Evolutionary conservation across 2,329 filamentous ascomycete species (phyloP), one percentile per base, ranked within the genome.

Genomic region (Elsinoe batatas): DNA sequence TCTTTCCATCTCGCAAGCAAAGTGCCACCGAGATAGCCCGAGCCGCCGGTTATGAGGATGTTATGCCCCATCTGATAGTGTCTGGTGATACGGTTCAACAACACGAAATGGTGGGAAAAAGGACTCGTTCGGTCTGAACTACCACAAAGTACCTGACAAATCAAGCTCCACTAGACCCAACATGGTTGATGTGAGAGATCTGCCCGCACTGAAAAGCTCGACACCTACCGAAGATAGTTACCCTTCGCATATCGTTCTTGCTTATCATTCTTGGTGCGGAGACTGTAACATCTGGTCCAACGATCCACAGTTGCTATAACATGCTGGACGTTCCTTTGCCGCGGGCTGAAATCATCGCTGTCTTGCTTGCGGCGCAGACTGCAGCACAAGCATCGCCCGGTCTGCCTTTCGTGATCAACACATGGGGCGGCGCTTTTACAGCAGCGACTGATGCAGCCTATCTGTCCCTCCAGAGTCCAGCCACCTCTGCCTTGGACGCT

Each of bases 11-110:
- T 68, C 7, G 72, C 70, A 4, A 80, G 72, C 2, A 80, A 64
- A 0, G 70, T 72, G 2, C 77, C 78, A 18, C 77, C 77, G 0
- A 80, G 72, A 56, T 80, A 80, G 20, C 78, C 78, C 0, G 76
- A 78, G 26, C 61, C 75, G 7, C 77, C 77, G 0, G 77, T 79
- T 44, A 79, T 67, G 30, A 79, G 71, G 51, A 78, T 70, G 43
- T 74, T 73, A 57, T 65, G 65, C 44, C 61, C 49, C 65, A 67
- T 67, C 62, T 7, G 53, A 17, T 38, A 38, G 11, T 8, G 36
- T 18, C 13, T 38, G 36, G n/a, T 18, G 12, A 38, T 30, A 30
- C 36, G 12, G 36, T 38, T 5, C 5, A 6, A 38, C 13, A 10
- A 38, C 36, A 5, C 11, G 5, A n/a, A n/a, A 38, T 38, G 36